Percentiles rank a stretch among this genome's conserved stretches.
These are phyloP conservation scores for Cladosporium sp. DNA, from an alignment of 2,329 filamentous ascomycete genomes.

Conservation along the genomic window DNA sequence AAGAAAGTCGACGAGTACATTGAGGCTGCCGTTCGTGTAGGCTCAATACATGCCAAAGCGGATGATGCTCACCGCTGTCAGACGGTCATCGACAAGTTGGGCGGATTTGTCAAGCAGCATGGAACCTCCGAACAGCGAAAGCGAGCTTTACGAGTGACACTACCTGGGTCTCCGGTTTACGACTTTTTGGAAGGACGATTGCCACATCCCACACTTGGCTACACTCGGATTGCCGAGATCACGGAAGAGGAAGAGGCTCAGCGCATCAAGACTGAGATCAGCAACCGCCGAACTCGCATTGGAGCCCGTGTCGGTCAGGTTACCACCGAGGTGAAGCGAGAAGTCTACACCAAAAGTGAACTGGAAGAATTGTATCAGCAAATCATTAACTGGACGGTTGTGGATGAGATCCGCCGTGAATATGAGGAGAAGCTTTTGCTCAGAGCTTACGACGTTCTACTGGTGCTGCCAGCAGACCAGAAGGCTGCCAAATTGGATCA, in stretches of 20 bases:
- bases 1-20: conserved; percentile 74
- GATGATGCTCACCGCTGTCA: conserved; percentile 62
- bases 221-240: conserved; percentile 78
- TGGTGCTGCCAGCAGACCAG: conserved; percentile 64
- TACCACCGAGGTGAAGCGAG: conserved; percentile 80
- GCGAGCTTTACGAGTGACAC: conserved; percentile 70
- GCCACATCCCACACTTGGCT: conserved; percentile 75
- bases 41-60: conserved; percentile 68
- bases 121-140: conserved; percentile 74
- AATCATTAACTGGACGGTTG: conserved; percentile 84
- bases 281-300: conserved; percentile 81
- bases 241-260: conserved; percentile 84
- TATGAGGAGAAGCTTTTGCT: conserved; percentile 90
- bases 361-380: conserved; percentile 79
- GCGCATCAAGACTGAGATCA: conserved; percentile 85
- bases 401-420: conserved; percentile 78
- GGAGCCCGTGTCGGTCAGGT: conserved; percentile 83
- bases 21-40: conserved; percentile 69
- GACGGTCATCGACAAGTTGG: conserved; percentile 73
- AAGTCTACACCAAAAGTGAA: conserved; percentile 73
- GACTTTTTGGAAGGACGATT: conserved; percentile 79
- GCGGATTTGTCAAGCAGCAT: conserved; percentile 69
- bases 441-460: conserved; percentile 75
- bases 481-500: conserved; percentile 72
- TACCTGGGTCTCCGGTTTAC: conserved; percentile 82